A percentile compares a stretch with the other conserved stretches of the same genome.
These are phyloP conservation scores for Populus hybrid DNA, from an alignment of 441 rosid genomes.

Conservation along the genomic window DNA sequence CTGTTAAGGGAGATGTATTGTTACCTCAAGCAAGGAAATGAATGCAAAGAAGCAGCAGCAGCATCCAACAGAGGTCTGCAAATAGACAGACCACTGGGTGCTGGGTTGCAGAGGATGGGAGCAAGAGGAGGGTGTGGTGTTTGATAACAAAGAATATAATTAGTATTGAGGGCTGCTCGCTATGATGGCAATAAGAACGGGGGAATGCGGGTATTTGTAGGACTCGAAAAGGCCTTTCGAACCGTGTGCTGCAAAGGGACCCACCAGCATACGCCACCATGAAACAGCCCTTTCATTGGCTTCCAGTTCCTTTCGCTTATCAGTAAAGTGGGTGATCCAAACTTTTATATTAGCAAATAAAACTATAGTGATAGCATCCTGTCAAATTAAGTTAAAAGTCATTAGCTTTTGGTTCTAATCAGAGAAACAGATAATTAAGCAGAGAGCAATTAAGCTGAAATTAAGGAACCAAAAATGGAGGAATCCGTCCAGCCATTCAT, in stretches of 20 bases:
- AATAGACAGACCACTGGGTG: slow-evolving; percentile 45
- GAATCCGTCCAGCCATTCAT: no score
- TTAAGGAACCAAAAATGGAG: no score
- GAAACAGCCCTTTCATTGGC: slow-evolving; percentile 27
- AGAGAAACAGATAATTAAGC: no score
- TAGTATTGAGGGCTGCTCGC: neutral
- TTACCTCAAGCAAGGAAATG: slow-evolving; percentile 22
- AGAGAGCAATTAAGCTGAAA: no score
- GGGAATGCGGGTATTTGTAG: slow-evolving; percentile 45
- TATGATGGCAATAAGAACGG: slow-evolving; percentile 31
- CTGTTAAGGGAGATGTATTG: neutral
- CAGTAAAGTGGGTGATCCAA: slow-evolving; percentile 5
- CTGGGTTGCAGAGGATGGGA: slow-evolving; percentile 21
- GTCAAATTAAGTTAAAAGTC: no score
- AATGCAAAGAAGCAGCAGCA: slow-evolving; percentile 21
- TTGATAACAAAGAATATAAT: neutral
- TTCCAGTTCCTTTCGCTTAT: slow-evolving; percentile 23
- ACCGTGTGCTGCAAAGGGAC: slow-evolving; percentile 58
- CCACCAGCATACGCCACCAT: slow-evolving; percentile 43
- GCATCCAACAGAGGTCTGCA: slow-evolving; percentile 49
- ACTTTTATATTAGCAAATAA: no score
- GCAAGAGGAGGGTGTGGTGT: slow-evolving; percentile 10
- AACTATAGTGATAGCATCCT: no score
- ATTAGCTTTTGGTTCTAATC: no score
- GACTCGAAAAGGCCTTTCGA: slow-evolving; percentile 37